Conservation (phyloP, 495 filamentous ascomycete genomes). For the Letharia lupina region DNA sequence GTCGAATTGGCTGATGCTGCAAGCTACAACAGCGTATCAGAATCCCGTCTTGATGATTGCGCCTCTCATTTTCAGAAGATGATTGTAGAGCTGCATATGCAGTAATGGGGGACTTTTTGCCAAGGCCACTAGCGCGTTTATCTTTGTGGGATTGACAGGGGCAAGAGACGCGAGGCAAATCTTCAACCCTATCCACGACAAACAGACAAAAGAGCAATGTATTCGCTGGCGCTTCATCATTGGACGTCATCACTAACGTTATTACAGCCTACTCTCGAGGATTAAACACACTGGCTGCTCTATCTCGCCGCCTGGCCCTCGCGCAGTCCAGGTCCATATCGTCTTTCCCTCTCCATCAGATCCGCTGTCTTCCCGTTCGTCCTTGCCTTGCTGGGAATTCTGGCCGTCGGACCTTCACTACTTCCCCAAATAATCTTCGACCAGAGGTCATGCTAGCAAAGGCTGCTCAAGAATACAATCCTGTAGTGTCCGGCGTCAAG, state of each 20-base stretch:
- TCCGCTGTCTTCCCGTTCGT: constrained; percentile 24
- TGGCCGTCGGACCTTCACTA: constrained; percentile 14
- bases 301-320: constrained; percentile 23
- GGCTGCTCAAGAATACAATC: constrained; percentile 22
- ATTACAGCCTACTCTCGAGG: neutral
- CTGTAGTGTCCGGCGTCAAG: constrained; percentile 5
- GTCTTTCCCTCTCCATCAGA: neutral
- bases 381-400: constrained; percentile 8
- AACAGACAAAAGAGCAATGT: neutral
- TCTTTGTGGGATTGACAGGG: neutral
- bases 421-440: constrained; percentile 9
- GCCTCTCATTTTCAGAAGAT: neutral
- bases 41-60: neutral
- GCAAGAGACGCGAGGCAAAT: constrained; percentile 2
- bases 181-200: neutral
- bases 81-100: neutral
- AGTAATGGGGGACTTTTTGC: neutral
- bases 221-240: neutral
- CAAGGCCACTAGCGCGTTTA: constrained; percentile 13
- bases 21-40: neutral
- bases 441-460: constrained; percentile 22
- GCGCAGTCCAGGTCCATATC: constrained; percentile 7
- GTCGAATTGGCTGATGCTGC: neutral
- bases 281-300: constrained; percentile 26
- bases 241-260: neutral